Evolutionary conservation across 1,139 yeast genomes (phyloP), one percentile per base, ranked within the genome.

Genomic region (Sugiyamaella sp.): DNA sequence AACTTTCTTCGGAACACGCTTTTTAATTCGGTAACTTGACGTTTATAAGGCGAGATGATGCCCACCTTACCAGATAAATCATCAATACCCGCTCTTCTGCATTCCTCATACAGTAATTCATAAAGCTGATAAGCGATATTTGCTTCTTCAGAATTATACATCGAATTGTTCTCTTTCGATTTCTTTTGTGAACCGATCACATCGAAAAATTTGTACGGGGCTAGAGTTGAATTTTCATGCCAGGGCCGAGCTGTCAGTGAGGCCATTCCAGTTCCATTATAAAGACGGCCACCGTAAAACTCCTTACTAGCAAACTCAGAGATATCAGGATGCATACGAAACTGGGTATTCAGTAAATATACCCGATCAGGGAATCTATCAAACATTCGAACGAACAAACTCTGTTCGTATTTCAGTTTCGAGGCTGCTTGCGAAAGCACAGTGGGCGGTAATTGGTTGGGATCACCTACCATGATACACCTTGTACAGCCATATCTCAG

Each of bases 391-490:
- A 91, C 98, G 70, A 95, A 95, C 66, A 95, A 77, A 66, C 96
- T 87, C 69, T 91, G 96, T 60, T 93, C 97, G 66, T 95, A 95
- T 44, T 84, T 82, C 58, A 79, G 80, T 4, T 81, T 76, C 0
- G 95, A 85, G 1, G 98, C 98, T 6, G 84, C 85, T 63, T 87
- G 91, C 0, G 99, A 93, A 22, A 95, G 72, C n/a, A 95, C 99
- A 0, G 99, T 95, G 0, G 99, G 99, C 0, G 99, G 99, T 58
- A 95, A 78, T 73, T 95, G 99, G 67, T 93, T 91, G 1, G 99
- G 99, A 74, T 95, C 99, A 66, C 99, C 99, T 50, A 95, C 99
- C 97, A 95, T 89, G 49, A 95, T 86, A 74, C 98, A 91, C 54
- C 84, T 83, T 58, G 79, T 84, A 64, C 96, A 89, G 1, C 99